Evolutionary conservation across 805 yeast genomes (phyloP).

Genomic region (Candida germanica): DNA sequence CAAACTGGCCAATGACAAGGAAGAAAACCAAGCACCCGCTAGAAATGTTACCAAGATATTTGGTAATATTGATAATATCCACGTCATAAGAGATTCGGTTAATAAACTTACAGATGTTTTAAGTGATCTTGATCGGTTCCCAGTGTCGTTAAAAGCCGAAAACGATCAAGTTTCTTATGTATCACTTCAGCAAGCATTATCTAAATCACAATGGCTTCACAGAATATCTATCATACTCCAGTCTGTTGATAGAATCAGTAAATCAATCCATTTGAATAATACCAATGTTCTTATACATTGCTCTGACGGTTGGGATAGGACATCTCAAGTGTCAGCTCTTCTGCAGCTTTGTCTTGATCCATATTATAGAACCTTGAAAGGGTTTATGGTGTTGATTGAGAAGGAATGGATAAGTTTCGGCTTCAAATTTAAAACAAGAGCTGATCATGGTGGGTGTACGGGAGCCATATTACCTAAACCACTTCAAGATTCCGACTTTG

Average conservation of each 20-base stretch:
- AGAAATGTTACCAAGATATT: conserved; percentile 60
- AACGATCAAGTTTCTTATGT: conserved; percentile 18
- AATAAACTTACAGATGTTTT: conserved; percentile 59
- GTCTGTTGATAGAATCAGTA: conserved; percentile 73
- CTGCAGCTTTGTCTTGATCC: conserved; percentile 90
- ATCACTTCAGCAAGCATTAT: conserved; percentile 47
- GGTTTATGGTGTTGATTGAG: conserved; percentile 81
- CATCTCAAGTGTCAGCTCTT: conserved; percentile 82
- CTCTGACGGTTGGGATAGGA: conserved; percentile 98
- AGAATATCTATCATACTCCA: conserved; percentile 65
- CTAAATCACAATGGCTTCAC: conserved; percentile 76
- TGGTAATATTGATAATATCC: conserved; percentile 91
- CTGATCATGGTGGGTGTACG: conserved; percentile 64
- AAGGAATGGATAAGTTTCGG: conserved; percentile 97
- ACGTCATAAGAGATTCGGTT: conserved; percentile 87
- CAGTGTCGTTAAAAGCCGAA: conserved; percentile 19
- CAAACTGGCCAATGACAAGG: background rate
- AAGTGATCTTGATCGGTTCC: conserved; percentile 64
- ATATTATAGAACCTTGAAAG: conserved; percentile 80
- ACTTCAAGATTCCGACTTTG: conserved; percentile 9
- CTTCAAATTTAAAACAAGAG: conserved; percentile 80
- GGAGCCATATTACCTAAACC: conserved; percentile 32
- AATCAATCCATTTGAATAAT: conserved; percentile 77
- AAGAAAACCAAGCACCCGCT: conserved; percentile 3
- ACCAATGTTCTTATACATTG: conserved; percentile 88